Evolutionary conservation across 495 filamentous ascomycete species (phyloP).

Genomic region (Rhypophila decipiens): DNA sequence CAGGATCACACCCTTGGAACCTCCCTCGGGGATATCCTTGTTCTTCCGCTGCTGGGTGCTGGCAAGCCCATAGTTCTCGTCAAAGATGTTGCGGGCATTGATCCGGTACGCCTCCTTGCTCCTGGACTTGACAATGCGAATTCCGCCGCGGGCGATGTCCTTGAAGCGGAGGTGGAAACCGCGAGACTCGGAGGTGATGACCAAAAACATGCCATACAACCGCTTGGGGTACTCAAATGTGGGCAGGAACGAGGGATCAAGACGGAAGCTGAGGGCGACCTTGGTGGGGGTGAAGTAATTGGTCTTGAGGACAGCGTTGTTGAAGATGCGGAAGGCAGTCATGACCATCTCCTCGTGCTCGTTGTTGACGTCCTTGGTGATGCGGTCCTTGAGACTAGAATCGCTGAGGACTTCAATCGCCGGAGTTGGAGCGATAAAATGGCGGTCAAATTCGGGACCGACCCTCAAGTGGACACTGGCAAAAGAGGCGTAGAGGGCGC

Average conservation of each 20-base stretch:
- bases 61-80: slow-evolving; percentile 97
- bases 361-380: slow-evolving; percentile 74
- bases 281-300: slow-evolving; percentile 99
- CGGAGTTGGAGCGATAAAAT: slow-evolving; percentile 60
- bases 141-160: slow-evolving; percentile 94
- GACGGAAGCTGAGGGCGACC: slow-evolving; percentile 92
- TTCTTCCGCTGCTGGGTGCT: slow-evolving; percentile 99
- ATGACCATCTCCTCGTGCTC: slow-evolving; percentile 98
- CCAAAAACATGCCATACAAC: slow-evolving; percentile 95
- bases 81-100: slow-evolving; percentile 91
- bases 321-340: slow-evolving; percentile 94
- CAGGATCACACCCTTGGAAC: slow-evolving; percentile 95
- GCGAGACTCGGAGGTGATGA: slow-evolving; percentile 92
- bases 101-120: slow-evolving; percentile 93
- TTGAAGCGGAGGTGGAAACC: slow-evolving; percentile 97
- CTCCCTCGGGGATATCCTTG: slow-evolving; percentile 99
- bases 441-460: slow-evolving; percentile 65
- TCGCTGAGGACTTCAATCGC: slow-evolving; percentile 75
- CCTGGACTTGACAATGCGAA: slow-evolving; percentile 95
- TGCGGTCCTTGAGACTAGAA: slow-evolving; percentile 67
- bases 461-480: slow-evolving; percentile 86
- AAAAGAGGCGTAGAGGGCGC: slow-evolving; percentile 85
- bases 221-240: slow-evolving; percentile 88
- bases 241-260: slow-evolving; percentile 84
- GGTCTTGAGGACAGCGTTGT: slow-evolving; percentile 83